These are phyloP conservation scores for Wickerhamiella siamensis DNA, from an alignment of 805 yeast species.

Conservation along the genomic window DNA sequence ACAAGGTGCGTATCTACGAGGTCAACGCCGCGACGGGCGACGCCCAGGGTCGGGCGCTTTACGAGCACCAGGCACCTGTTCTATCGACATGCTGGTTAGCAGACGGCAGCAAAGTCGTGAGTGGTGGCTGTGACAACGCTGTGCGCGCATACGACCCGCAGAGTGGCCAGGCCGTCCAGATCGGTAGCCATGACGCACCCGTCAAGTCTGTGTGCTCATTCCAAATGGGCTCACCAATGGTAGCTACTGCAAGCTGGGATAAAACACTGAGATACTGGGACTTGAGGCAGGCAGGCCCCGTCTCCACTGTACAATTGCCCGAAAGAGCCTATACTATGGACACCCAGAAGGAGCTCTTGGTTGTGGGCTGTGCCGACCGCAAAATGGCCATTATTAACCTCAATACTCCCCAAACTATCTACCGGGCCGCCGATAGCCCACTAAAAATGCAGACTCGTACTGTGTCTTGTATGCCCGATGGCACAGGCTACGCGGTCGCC, in stretches of 20 bases:
- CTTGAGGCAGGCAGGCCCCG: constrained; percentile 62
- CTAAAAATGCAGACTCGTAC: constrained; percentile 80
- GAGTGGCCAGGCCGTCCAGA: constrained; percentile 66
- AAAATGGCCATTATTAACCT: constrained; percentile 66
- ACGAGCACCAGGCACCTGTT: constrained; percentile 82
- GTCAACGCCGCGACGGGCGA: constrained; percentile 50
- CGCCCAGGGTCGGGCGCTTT: constrained; percentile 77
- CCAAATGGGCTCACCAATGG: constrained; percentile 56
- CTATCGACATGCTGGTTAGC: constrained; percentile 65
- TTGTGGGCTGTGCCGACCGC: constrained; percentile 88
- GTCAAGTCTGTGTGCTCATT: constrained; percentile 64
- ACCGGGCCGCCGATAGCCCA: constrained; percentile 60
- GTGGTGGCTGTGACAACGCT: constrained; percentile 85
- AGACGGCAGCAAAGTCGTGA: constrained; percentile 77
- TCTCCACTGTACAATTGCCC: constrained; percentile 68
- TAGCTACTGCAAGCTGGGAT: constrained; percentile 94
- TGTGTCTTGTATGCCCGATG: constrained; percentile 75
- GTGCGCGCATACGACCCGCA: constrained; percentile 73
- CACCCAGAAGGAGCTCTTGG: constrained; percentile 60
- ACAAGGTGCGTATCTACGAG: constrained; percentile 85
- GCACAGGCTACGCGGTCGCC: constrained; percentile 85
- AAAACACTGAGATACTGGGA: constrained; percentile 93
- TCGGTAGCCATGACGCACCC: constrained; percentile 76
- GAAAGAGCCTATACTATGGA: constrained; percentile 90
- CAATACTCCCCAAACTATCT: constrained; percentile 63